phyloP scores from a whole-genome alignment of 2,329 filamentous ascomycete species.

The Tympanopsis confertula region DNA sequence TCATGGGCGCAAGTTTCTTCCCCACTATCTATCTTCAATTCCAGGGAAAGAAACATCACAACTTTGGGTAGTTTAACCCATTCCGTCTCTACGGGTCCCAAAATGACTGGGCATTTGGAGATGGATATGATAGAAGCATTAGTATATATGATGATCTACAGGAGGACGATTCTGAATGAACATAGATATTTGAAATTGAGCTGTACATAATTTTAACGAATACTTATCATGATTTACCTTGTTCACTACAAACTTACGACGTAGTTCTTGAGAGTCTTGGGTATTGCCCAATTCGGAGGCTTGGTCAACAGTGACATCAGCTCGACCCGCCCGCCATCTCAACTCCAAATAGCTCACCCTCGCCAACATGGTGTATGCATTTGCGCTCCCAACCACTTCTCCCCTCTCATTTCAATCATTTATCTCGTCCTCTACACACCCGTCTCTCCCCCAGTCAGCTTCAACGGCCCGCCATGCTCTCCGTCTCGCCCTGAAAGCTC shows the following conservation, averaged over 20 bases:
- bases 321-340: background rate
- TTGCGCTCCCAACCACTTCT: slow-evolving; percentile 48
- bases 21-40: background rate
- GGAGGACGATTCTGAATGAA: too few species aligned
- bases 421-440: slow-evolving; percentile 45
- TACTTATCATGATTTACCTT: too few species aligned
- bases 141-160: too few species aligned
- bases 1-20: background rate
- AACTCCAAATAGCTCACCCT: background rate
- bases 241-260: background rate
- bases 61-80: too few species aligned
- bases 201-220: too few species aligned
- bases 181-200: too few species aligned
- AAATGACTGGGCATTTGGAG: too few species aligned
- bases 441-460: slow-evolving; percentile 46
- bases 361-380: slow-evolving; percentile 44
- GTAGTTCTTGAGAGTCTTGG: too few species aligned
- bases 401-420: slow-evolving; percentile 42
- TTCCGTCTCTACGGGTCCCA: too few species aligned
- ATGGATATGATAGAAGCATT: too few species aligned
- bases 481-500: slow-evolving; percentile 44
- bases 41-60: too few species aligned
- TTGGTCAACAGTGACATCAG: slow-evolving; percentile 1
- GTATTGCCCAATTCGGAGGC: too few species aligned
- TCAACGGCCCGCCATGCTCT: slow-evolving; percentile 46